Percentiles rank a stretch among this genome's conserved stretches.
Conservation (phyloP, 805 yeast genomes). For the Brettanomyces naardenensis region DNA sequence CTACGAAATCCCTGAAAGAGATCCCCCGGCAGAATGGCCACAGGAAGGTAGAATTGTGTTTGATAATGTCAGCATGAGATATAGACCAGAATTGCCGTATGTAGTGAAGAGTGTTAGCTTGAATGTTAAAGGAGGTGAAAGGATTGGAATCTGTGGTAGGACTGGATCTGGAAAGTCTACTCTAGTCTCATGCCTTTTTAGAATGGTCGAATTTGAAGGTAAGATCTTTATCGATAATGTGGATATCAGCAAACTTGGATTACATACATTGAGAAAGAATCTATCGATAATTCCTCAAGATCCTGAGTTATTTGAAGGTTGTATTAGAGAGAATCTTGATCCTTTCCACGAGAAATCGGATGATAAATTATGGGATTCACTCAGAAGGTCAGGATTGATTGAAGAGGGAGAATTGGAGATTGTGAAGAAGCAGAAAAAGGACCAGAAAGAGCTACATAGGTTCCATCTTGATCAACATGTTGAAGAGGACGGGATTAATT, state of each 20-base stretch:
- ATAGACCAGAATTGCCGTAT: slow-evolving; percentile 54
- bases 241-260: slow-evolving; percentile 44
- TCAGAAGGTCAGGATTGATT: slow-evolving; percentile 49
- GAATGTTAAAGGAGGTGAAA: slow-evolving; percentile 46
- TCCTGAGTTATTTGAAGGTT: slow-evolving; percentile 56
- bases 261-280: slow-evolving; percentile 47
- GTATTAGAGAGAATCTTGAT: slow-evolving; percentile 52
- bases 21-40: slow-evolving; percentile 46
- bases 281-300: slow-evolving; percentile 67
- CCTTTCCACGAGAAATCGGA: slow-evolving; percentile 49
- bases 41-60: slow-evolving; percentile 38
- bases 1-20: slow-evolving; percentile 34
- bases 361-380: slow-evolving; percentile 48
- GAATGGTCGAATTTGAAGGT: slow-evolving; percentile 50
- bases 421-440: slow-evolving; percentile 26
- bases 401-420: slow-evolving; percentile 29
- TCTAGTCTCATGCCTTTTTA: slow-evolving; percentile 52
- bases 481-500: slow-evolving; percentile 63
- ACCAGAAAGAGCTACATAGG: slow-evolving; percentile 34
- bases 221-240: slow-evolving; percentile 46
- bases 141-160: slow-evolving; percentile 80
- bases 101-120: slow-evolving; percentile 41
- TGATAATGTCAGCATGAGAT: slow-evolving; percentile 41
- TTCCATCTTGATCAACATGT: slow-evolving; percentile 55
- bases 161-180: slow-evolving; percentile 82